These are phyloP conservation scores for Neoboletus magnificus DNA, from an alignment of 768 basidiomycete genomes.

Conservation along the genomic window DNA sequence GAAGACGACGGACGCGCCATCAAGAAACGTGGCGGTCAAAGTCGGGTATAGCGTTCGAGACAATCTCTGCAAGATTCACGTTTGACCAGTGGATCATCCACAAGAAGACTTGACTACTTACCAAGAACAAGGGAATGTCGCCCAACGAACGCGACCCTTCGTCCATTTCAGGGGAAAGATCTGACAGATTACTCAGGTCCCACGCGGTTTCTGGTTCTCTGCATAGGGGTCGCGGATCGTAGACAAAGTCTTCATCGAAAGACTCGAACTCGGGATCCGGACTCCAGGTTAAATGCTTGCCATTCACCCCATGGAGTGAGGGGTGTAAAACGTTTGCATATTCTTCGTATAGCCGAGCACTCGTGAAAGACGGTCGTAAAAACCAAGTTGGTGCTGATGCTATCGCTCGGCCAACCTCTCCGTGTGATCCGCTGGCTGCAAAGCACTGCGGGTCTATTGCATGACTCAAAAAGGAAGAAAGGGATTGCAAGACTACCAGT, in stretches of 20 bases:
- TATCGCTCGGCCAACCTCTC: conserved; percentile 8
- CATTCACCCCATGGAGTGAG: conserved; percentile 1
- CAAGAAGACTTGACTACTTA: conserved; percentile 15
- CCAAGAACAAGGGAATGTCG: conserved; percentile 25
- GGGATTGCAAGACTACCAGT: conserved; percentile 68
- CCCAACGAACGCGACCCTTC: conserved; percentile 11
- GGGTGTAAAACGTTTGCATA: conserved; percentile 50
- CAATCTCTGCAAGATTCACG: conserved; percentile 48
- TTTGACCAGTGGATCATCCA: conserved; percentile 13
- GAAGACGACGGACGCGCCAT: conserved; percentile 82
- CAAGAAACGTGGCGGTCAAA: conserved; percentile 80
- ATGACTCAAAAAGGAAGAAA: conserved; percentile 60
- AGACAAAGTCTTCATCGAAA: conserved; percentile 31
- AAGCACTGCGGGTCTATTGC: conserved; percentile 36
- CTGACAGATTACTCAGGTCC: conserved; percentile 35
- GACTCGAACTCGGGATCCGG: conserved; percentile 23
- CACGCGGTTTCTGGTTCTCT: conserved; percentile 23
- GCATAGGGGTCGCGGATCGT: conserved; percentile 17
- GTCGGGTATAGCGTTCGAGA: conserved; percentile 74
- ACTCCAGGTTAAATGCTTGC: conserved; percentile 26
- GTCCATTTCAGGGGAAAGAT: conserved; percentile 16
- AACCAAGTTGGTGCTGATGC: conserved; percentile 56
- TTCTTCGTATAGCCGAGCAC: conserved; percentile 45
- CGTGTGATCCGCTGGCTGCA: conserved; percentile 14
- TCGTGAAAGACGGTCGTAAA: conserved; percentile 56